These are phyloP conservation scores for Kernera saxatilis DNA, from an alignment of 345 rosid species.

Conservation along the genomic window DNA sequence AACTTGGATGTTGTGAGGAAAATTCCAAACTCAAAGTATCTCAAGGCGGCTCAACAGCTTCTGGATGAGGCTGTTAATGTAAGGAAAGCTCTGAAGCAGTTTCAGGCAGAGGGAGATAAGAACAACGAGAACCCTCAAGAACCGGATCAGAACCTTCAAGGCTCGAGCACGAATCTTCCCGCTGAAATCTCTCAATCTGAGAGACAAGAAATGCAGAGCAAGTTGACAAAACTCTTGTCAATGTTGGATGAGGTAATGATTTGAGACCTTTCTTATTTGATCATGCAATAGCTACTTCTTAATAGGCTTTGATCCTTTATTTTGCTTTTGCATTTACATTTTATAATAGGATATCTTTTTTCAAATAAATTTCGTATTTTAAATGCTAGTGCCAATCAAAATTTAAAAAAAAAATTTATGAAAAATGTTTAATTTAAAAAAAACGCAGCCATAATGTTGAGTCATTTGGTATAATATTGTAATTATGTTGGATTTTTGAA, in stretches of 20 bases:
- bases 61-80: conserved; percentile 96
- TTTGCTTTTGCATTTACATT: neutral
- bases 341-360: neutral
- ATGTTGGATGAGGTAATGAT: conserved; percentile 89
- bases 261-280: neutral
- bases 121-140: conserved; percentile 37
- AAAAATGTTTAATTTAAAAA: neutral
- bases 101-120: conserved; percentile 48
- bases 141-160: conserved; percentile 43
- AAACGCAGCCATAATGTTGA: neutral
- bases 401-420: neutral
- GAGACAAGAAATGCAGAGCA: conserved; percentile 81
- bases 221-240: conserved; percentile 86
- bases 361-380: neutral
- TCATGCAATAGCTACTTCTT: neutral
- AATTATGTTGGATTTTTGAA: neutral
- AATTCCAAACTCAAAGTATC: conserved; percentile 71
- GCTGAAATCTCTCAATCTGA: conserved; percentile 76
- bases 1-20: conserved; percentile 42
- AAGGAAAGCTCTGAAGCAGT: conserved; percentile 60
- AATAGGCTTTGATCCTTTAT: neutral
- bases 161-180: conserved; percentile 29
- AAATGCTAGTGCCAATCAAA: neutral
- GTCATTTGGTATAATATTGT: neutral
- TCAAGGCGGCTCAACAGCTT: conserved; percentile 82